Evolutionary conservation across 306 rosid species (phyloP).

Genomic region (Trifolium dubium): DNA sequence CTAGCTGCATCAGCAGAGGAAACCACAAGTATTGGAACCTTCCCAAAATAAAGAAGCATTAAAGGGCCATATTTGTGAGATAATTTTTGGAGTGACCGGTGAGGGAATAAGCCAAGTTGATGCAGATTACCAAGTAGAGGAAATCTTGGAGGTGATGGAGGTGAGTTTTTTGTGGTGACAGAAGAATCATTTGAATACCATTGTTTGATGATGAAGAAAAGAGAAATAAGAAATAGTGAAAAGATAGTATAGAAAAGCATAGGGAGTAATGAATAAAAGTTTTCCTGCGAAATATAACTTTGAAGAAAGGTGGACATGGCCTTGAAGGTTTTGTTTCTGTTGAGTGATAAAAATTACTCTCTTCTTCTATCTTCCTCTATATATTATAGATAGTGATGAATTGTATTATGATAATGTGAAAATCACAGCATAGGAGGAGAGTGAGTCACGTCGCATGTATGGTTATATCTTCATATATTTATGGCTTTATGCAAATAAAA

Average conservation of each 20-base stretch:
- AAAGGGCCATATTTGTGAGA: constrained; percentile 5
- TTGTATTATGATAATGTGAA: too few species aligned
- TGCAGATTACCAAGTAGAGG: constrained; percentile 1
- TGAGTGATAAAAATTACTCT: too few species aligned
- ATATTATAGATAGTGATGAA: too few species aligned
- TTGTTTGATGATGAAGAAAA: background rate
- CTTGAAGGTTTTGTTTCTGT: background rate
- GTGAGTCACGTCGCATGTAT: too few species aligned
- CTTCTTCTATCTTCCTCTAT: too few species aligned
- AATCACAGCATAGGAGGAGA: too few species aligned
- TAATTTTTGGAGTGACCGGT: background rate
- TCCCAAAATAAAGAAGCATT: constrained; percentile 1
- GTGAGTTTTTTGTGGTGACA: background rate
- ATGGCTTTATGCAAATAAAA: background rate
- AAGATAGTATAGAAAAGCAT: background rate
- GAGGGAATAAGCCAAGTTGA: background rate
- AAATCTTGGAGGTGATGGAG: background rate
- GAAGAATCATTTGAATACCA: background rate
- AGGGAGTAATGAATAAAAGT: background rate
- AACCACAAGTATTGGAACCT: background rate
- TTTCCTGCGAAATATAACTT: background rate
- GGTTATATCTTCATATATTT: background rate
- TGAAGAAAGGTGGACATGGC: background rate
- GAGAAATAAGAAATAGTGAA: background rate
- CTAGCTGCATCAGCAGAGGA: background rate